These are phyloP conservation scores for Plectosphaerella plurivora DNA, from an alignment of 2,329 filamentous ascomycete genomes.

Conservation along the genomic window DNA sequence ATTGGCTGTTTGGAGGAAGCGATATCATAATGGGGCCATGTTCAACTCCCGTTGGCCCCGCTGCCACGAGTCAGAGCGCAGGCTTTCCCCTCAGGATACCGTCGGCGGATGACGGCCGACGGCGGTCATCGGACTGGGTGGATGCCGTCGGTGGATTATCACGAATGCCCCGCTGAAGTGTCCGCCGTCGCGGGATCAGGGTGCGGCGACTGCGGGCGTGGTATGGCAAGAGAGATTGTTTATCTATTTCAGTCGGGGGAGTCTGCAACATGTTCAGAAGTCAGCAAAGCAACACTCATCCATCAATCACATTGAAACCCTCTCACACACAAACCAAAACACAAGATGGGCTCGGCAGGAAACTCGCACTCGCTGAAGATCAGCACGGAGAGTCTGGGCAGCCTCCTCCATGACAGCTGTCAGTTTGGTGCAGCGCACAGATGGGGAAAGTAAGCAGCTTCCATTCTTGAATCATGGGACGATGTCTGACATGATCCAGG, in stretches of 20 bases:
- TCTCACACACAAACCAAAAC: no score
- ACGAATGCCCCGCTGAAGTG: background rate
- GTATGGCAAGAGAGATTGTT: no score
- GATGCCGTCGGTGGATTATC: background rate
- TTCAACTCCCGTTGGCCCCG: background rate
- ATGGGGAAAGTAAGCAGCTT: conserved; percentile 1
- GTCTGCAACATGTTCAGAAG: no score
- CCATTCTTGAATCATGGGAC: background rate
- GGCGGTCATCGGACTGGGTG: background rate
- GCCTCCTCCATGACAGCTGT: conserved; percentile 12
- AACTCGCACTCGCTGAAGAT: background rate
- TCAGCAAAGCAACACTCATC: no score
- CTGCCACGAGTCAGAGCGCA: background rate
- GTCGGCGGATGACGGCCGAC: conserved; percentile 1
- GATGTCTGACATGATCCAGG: background rate
- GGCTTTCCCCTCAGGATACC: background rate
- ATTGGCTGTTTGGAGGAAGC: background rate
- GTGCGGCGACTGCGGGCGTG: no score
- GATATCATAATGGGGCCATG: background rate
- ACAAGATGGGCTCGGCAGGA: background rate
- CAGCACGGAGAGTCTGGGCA: conserved; percentile 2
- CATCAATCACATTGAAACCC: no score
- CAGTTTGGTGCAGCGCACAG: conserved; percentile 14
- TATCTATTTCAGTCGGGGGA: no score
- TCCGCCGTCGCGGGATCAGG: no score